Conservation (phyloP, 345 rosid species). For the Acer negundo region DNA sequence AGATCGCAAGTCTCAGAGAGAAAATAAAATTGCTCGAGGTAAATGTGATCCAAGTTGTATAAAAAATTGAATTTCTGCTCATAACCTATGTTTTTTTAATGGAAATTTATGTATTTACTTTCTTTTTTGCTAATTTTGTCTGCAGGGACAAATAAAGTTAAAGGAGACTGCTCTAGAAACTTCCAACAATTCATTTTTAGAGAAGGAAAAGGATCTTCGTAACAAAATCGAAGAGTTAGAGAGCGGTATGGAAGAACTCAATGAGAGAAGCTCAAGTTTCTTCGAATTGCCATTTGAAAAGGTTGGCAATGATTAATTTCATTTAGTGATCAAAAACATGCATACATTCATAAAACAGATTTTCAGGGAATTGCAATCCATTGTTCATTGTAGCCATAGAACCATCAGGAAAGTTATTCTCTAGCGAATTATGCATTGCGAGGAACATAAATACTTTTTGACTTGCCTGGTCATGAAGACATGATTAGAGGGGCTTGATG, state of each 20-base stretch:
- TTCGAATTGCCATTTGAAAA: constrained; percentile 24
- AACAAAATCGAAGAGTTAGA: constrained; percentile 60
- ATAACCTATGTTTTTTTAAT: not conserved
- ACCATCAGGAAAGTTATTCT: not conserved
- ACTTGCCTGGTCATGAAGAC: not conserved
- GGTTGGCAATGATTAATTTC: constrained; percentile 33
- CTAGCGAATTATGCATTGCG: not conserved
- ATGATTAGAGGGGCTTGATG: not conserved
- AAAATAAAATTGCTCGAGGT: constrained; percentile 71
- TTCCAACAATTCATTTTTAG: constrained; percentile 49
- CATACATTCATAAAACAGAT: not conserved
- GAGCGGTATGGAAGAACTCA: constrained; percentile 47
- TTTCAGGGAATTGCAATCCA: not conserved
- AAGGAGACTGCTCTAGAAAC: constrained; percentile 66
- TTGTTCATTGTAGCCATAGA: not conserved
- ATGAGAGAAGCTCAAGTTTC: constrained; percentile 31
- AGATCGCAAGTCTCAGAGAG: constrained; percentile 57
- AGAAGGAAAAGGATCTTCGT: constrained; percentile 59
- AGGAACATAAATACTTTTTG: not conserved
- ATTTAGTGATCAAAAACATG: not conserved
- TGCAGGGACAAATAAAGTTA: constrained; percentile 63
- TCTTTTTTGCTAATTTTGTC: constrained; percentile 12
- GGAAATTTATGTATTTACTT: constrained; percentile 7
- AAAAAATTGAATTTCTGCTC: constrained; percentile 1
- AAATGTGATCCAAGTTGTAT: constrained; percentile 13